These are phyloP conservation scores for Schizonepeta tenuifolia DNA, from an alignment of 257 asterid genomes.

Conservation along the genomic window DNA sequence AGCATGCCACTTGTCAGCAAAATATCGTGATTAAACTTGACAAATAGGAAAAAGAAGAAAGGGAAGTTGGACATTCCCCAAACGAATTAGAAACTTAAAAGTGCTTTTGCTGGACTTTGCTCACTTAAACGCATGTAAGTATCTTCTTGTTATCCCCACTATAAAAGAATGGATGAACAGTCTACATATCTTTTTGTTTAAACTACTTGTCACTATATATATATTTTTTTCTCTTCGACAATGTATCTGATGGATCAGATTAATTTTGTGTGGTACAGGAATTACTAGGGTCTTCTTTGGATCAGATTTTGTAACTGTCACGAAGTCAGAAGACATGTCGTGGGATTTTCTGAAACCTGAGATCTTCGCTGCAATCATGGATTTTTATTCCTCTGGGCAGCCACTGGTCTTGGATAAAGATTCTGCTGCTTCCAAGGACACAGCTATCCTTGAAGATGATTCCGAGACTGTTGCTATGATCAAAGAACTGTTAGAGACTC, in stretches of 20 bases:
- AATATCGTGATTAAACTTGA: too few relatives aligned
- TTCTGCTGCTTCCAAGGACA: constrained; percentile 76
- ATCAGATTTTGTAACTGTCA: constrained; percentile 79
- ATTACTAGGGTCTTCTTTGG: constrained; percentile 86
- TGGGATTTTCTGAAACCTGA: constrained; percentile 93
- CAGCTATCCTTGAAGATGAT: constrained; percentile 82
- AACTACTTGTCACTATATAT: neutral
- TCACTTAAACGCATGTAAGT: too few relatives aligned
- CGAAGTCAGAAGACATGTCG: constrained; percentile 74
- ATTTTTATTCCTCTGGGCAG: constrained; percentile 78
- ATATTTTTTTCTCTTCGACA: neutral
- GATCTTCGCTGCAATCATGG: constrained; percentile 90
- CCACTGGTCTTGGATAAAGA: constrained; percentile 72
- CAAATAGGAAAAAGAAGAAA: too few relatives aligned
- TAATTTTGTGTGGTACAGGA: constrained; percentile 46
- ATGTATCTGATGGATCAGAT: neutral
- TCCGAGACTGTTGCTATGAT: constrained; percentile 96
- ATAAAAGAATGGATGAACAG: neutral
- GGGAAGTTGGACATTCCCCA: too few relatives aligned
- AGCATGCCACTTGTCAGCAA: too few relatives aligned
- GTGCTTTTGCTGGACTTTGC: too few relatives aligned
- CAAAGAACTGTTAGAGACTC: constrained; percentile 90
- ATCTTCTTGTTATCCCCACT: neutral
- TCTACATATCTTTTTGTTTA: too few relatives aligned
- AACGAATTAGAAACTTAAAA: too few relatives aligned